Evolutionary conservation across 164 flowering plant genomes (phyloP).

Genomic region (Nymphaea colorata): DNA sequence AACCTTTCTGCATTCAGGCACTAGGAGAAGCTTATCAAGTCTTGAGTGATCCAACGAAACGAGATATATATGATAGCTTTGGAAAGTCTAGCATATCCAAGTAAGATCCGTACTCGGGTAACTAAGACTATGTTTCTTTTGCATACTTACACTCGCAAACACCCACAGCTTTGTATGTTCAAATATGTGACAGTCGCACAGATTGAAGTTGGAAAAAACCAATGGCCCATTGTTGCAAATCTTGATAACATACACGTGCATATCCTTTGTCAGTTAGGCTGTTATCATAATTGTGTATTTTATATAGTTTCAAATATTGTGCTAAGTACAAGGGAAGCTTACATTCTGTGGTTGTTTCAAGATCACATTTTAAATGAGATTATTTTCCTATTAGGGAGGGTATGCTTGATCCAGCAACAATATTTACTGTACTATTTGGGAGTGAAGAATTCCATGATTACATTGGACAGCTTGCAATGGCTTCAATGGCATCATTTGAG

Average conservation of each 20-base stretch:
- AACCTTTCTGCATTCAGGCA: slow-evolving; percentile 26
- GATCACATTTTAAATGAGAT: neutral
- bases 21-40: slow-evolving; percentile 94
- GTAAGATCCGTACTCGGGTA: slow-evolving; percentile 18
- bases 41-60: slow-evolving; percentile 74
- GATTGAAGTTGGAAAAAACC: no score
- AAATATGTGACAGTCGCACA: no score
- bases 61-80: slow-evolving; percentile 71
- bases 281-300: no score
- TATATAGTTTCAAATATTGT: no score
- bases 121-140: neutral
- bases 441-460: slow-evolving; percentile 89
- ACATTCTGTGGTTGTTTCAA: neutral
- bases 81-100: slow-evolving; percentile 63
- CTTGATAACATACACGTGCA: no score
- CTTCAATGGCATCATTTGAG: slow-evolving; percentile 86
- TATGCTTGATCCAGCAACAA: slow-evolving; percentile 83
- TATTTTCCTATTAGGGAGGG: slow-evolving; percentile 36
- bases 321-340: no score
- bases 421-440: slow-evolving; percentile 92
- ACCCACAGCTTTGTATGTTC: no score
- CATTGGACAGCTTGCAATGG: slow-evolving; percentile 82
- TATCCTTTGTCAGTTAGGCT: no score
- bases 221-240: no score
- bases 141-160: neutral